These are phyloP conservation scores for Barnettozyma populi DNA, from an alignment of 805 yeast species.

Conservation along the genomic window DNA sequence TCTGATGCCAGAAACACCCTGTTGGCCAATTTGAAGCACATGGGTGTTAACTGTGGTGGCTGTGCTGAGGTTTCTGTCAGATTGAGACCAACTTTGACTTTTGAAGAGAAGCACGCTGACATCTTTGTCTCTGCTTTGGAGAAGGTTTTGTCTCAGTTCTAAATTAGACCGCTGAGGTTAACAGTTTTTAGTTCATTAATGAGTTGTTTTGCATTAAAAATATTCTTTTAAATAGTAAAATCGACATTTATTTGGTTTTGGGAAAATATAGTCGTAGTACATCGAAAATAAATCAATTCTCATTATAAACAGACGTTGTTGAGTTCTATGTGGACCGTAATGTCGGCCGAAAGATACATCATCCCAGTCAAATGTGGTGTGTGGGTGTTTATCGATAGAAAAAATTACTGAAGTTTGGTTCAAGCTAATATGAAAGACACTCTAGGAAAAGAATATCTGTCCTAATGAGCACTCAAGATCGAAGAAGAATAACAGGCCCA, in stretches of 20 bases:
- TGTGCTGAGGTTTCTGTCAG: conserved; percentile 77
- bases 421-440: not conserved
- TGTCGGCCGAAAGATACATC: no score
- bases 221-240: no score
- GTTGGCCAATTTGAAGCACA: conserved; percentile 50
- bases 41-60: conserved; percentile 79
- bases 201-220: not conserved
- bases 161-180: not conserved
- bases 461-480: conserved; percentile 37
- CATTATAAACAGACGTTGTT: no score
- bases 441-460: not conserved
- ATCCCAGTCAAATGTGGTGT: not conserved
- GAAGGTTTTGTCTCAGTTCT: conserved; percentile 27
- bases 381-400: not conserved
- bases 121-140: conserved; percentile 44
- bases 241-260: not conserved
- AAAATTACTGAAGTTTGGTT: not conserved
- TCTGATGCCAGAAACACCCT: conserved; percentile 56
- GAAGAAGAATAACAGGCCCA: conserved; percentile 88
- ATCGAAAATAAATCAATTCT: no score
- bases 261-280: not conserved
- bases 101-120: conserved; percentile 78
- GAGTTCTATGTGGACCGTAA: no score
- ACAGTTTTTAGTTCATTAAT: not conserved
- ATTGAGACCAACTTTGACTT: conserved; percentile 73